Conservation (phyloP, 2,329 filamentous ascomycete species). For the Colletotrichum tabaci region DNA sequence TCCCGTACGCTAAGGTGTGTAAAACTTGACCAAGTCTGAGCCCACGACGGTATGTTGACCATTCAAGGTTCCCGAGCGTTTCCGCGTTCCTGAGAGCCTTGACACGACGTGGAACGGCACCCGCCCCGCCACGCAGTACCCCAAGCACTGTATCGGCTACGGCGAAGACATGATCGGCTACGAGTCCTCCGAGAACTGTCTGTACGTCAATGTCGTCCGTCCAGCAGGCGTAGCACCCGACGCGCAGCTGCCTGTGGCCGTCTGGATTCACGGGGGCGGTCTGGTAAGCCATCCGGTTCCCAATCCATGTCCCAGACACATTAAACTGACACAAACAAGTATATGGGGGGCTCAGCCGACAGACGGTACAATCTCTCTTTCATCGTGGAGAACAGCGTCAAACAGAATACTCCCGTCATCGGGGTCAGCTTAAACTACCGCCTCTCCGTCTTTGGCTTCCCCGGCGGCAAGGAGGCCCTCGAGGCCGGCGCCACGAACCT, state of each 20-base stretch:
- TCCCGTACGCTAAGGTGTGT: conserved; percentile 62
- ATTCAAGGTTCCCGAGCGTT: conserved; percentile 61
- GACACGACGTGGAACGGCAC: conserved; percentile 60
- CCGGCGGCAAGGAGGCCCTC: conserved; percentile 57
- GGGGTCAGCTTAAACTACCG: conserved; percentile 66
- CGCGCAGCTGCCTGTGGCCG: conserved; percentile 65
- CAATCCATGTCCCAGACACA: neutral
- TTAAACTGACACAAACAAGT: conserved; percentile 20
- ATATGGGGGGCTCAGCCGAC: conserved; percentile 54
- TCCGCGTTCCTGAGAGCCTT: conserved; percentile 61
- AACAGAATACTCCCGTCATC: conserved; percentile 63
- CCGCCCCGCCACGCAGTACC: conserved; percentile 60
- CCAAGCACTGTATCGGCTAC: conserved; percentile 65
- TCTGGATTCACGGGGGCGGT: conserved; percentile 70
- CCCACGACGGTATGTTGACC: neutral
- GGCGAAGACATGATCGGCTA: conserved; percentile 50
- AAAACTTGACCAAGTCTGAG: neutral
- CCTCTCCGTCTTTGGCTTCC: conserved; percentile 62
- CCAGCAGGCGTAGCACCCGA: conserved; percentile 60
- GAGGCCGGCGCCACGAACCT: conserved; percentile 62
- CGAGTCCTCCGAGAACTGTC: conserved; percentile 66
- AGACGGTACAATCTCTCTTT: conserved; percentile 73
- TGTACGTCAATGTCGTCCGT: conserved; percentile 74
- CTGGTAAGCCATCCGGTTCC: conserved; percentile 33
- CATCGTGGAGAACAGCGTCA: conserved; percentile 65